A percentile compares a stretch with the other conserved stretches of the same genome.
Evolutionary conservation across 140 eudicot species (phyloP).

Genomic region (Senecio squalidus): DNA sequence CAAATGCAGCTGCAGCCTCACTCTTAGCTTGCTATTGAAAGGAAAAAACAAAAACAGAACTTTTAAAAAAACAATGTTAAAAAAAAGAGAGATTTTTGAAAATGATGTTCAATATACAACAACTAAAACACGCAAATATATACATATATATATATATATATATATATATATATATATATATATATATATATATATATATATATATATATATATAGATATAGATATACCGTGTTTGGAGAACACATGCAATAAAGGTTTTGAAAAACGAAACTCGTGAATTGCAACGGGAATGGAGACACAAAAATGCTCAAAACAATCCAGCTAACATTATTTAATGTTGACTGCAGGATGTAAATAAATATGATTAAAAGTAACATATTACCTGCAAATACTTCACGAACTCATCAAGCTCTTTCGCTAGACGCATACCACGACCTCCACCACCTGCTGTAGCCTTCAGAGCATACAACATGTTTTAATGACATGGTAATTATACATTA

Average conservation of each 20-base stretch:
- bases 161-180: no score
- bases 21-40: conserved; percentile 75
- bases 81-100: conserved; percentile 10
- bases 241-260: no score
- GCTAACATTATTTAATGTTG: conserved; percentile 1
- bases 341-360: conserved; percentile 12
- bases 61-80: conserved; percentile 8
- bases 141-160: no score
- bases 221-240: no score
- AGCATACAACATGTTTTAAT: conserved; percentile 5
- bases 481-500: conserved; percentile 1
- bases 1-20: conserved; percentile 99
- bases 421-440: conserved; percentile 99
- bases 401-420: conserved; percentile 48
- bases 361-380: no score
- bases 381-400: conserved; percentile 80
- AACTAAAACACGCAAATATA: no score
- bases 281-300: background rate
- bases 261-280: no score
- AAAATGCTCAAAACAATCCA: background rate
- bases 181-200: no score
- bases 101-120: no score
- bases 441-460: conserved; percentile 98
- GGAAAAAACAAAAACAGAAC: background rate
- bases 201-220: no score